Evolutionary conservation across 495 filamentous ascomycete species (phyloP).

Genomic region (Neurospora tetraspora): DNA sequence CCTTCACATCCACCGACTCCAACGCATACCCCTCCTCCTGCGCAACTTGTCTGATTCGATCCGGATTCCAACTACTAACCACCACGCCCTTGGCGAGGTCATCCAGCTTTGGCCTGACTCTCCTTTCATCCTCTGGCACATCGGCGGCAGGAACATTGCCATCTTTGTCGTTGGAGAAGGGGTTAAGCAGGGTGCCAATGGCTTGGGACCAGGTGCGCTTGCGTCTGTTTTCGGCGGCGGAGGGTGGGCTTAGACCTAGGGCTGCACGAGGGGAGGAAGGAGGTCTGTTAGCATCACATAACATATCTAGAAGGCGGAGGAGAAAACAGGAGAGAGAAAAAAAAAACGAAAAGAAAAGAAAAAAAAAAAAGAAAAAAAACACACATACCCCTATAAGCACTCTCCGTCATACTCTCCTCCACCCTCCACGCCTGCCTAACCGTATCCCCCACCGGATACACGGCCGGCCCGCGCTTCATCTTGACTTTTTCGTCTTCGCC

Average conservation of each 20-base stretch:
- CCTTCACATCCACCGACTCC: neutral
- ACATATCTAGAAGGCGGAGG: too few relatives aligned
- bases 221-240: neutral
- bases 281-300: neutral
- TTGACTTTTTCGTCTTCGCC: constrained; percentile 8
- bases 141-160: neutral
- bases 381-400: constrained; percentile 9
- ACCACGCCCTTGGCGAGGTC: neutral
- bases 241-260: neutral
- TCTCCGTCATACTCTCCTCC: constrained; percentile 5
- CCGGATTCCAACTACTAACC: neutral
- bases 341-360: neutral
- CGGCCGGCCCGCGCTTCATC: constrained; percentile 9
- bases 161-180: neutral
- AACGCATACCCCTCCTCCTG: neutral
- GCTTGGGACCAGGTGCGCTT: neutral
- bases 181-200: neutral
- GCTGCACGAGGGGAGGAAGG: neutral
- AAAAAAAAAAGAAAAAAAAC: neutral
- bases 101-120: neutral
- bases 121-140: neutral
- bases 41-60: neutral
- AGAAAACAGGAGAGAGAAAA: neutral
- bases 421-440: constrained; percentile 9
- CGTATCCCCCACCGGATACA: constrained; percentile 20